Percentiles rank a stretch among this genome's conserved stretches.
phyloP scores from a whole-genome alignment of 345 rosid genomes.

The Lumnitzera littorea region DNA sequence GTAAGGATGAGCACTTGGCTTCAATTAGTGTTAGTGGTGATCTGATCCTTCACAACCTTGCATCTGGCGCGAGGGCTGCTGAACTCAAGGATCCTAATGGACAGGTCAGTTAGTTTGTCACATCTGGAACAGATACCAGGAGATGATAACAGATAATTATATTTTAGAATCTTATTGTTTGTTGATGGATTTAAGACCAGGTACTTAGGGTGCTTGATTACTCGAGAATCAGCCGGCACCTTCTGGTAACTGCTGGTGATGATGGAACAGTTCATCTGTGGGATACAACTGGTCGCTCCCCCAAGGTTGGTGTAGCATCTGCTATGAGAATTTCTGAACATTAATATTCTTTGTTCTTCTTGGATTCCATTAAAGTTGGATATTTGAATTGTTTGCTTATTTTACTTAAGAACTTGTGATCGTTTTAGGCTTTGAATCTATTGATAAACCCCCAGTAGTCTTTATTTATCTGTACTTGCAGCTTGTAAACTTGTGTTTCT shows the following conservation, averaged over 20 bases:
- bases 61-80: constrained; percentile 79
- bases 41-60: constrained; percentile 90
- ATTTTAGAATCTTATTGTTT: constrained; percentile 31
- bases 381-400: too few relatives aligned
- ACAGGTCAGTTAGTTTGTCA: constrained; percentile 67
- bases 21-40: constrained; percentile 86
- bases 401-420: too few relatives aligned
- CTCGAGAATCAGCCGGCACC: constrained; percentile 84
- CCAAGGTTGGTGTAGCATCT: constrained; percentile 48
- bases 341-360: too few relatives aligned
- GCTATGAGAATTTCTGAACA: too few relatives aligned
- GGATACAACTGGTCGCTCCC: constrained; percentile 91
- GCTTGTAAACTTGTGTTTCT: too few relatives aligned
- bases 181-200: constrained; percentile 65
- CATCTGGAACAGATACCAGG: constrained; percentile 9
- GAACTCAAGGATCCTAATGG: constrained; percentile 91
- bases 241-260: constrained; percentile 95
- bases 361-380: background rate
- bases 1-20: constrained; percentile 97
- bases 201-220: constrained; percentile 94
- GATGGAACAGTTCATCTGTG: constrained; percentile 95
- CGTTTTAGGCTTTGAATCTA: too few relatives aligned
- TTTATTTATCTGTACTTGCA: too few relatives aligned
- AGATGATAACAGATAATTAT: constrained; percentile 13
- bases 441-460: too few relatives aligned